Percentiles rank a stretch among this genome's conserved stretches.
Conservation (phyloP, 805 yeast species). For the Teunomyces pallodes region DNA sequence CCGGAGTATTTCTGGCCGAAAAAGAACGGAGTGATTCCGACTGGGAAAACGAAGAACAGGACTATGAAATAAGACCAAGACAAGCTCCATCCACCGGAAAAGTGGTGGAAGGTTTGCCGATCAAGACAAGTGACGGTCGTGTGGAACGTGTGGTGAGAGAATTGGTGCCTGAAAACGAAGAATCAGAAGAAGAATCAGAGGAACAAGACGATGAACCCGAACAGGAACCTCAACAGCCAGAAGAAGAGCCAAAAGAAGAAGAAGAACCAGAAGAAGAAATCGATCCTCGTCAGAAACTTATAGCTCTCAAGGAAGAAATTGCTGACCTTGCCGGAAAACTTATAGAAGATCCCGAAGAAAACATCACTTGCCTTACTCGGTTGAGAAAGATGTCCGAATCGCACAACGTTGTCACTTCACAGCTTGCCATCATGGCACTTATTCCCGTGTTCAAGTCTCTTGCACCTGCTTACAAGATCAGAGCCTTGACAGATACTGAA, state of each 20-base stretch:
- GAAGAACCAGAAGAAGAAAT: constrained; percentile 47
- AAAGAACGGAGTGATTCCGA: constrained; percentile 20
- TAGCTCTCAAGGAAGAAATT: constrained; percentile 73
- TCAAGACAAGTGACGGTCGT: constrained; percentile 67
- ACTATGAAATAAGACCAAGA: constrained; percentile 75
- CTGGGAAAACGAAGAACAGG: constrained; percentile 77
- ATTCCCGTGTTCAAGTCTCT: constrained; percentile 82
- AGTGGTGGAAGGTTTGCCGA: constrained; percentile 73
- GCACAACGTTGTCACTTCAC: constrained; percentile 60
- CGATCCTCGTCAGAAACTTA: constrained; percentile 51
- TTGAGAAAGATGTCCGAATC: constrained; percentile 69
- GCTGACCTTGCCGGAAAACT: constrained; percentile 77
- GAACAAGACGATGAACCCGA: constrained; percentile 10
- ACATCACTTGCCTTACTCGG: constrained; percentile 61
- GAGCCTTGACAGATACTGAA: constrained; percentile 80
- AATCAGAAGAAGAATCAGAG: constrained; percentile 14
- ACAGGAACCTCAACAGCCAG: constrained; percentile 19
- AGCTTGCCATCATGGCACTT: constrained; percentile 72
- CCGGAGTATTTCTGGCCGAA: constrained; percentile 30
- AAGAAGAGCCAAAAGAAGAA: constrained; percentile 24
- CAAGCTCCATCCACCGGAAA: constrained; percentile 41
- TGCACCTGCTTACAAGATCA: constrained; percentile 83
- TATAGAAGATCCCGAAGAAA: constrained; percentile 87
- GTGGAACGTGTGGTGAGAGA: constrained; percentile 62
- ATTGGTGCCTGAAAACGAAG: constrained; percentile 10